phyloP scores from a whole-genome alignment of 1,139 yeast species.

The Yamadazyma taylorii region DNA sequence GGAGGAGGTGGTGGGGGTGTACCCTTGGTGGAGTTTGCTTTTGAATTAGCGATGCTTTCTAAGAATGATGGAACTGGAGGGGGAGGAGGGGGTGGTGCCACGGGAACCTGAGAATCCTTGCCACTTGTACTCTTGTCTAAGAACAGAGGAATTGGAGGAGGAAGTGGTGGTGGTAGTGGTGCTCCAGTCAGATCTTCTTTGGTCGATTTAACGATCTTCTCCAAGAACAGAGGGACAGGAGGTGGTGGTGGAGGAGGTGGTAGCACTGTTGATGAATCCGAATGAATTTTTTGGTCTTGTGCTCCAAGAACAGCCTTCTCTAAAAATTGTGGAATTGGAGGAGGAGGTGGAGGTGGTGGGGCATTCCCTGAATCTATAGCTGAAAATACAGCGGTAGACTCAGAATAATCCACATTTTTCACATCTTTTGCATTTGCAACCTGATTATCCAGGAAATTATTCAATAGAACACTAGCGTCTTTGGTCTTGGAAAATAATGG shows the following conservation, averaged over 20 bases:
- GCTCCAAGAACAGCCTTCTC: constrained; percentile 3
- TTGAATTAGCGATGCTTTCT: background rate
- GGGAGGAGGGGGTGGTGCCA: constrained; percentile 39
- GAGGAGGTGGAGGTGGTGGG: constrained; percentile 32
- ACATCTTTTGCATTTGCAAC: background rate
- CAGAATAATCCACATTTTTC: background rate
- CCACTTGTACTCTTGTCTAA: background rate
- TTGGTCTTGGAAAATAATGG: constrained; percentile 6
- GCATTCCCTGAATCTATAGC: no score
- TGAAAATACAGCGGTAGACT: background rate
- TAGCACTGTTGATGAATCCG: constrained; percentile 17
- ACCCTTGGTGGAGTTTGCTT: constrained; percentile 3
- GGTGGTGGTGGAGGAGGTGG: constrained; percentile 37
- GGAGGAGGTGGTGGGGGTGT: constrained; percentile 20
- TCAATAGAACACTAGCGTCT: background rate
- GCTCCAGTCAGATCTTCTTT: constrained; percentile 10
- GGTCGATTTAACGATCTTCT: constrained; percentile 2
- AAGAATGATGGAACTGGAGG: constrained; percentile 15
- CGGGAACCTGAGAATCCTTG: no score
- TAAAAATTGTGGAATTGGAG: constrained; percentile 29
- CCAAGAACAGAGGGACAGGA: constrained; percentile 21
- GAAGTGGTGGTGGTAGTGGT: constrained; percentile 23
- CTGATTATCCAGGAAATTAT: background rate
- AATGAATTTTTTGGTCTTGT: background rate
- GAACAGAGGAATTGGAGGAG: constrained; percentile 15